Base-by-base conservation (phyloP, 768 basidiomycete genomes). In the Amanita exitialis region DNA sequence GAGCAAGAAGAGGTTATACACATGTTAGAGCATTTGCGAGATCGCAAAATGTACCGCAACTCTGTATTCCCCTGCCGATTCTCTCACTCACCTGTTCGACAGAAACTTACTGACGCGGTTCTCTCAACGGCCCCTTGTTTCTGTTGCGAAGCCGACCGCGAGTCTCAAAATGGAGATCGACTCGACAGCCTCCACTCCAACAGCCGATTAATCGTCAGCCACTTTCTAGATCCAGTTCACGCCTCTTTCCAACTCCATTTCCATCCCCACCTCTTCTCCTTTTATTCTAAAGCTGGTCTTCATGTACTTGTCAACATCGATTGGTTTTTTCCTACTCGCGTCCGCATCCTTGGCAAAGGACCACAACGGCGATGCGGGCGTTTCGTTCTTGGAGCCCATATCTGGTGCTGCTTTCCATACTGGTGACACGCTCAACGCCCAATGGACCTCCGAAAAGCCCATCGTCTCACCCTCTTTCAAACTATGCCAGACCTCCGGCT, bases 181-280 rank as follows among this genome's bases (percentile, higher is more conserved):
- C 59, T 88, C 85, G 12, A 81, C 79, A 52, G 85, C 85, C 23
- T 86, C 85, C 3, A 87, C 85, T 3, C 85, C 85, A 9, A 69
- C 73, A 50, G 64, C 70, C 16, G 69, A 37, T 21, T 51, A 21
- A 12, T 32, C 35, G 39, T 49, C 38, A 48, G 47, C 47, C 46
- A n/a, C 34, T 34, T 15, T 21, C 44, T 21, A 6, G 13, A 9
- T 13, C 9, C 13, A 28, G 16, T 30, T 45, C 18, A n/a, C 30
- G 28, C 28, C 2, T 35, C 34, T 46, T 35, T 9, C n/a, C 8
- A 16, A 46, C 20, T 21, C 23, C 15, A 28, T 28, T 28, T 28
- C 21, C 15, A 43, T 34, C 28, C 32, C 8, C n/a, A 15, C 21
- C 27, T 30, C 34, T 16, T 38, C 47, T 15, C 4, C 16, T 46